Base-by-base conservation (phyloP, 208 protist genomes). In the Angomonas ambiguus region DNA sequence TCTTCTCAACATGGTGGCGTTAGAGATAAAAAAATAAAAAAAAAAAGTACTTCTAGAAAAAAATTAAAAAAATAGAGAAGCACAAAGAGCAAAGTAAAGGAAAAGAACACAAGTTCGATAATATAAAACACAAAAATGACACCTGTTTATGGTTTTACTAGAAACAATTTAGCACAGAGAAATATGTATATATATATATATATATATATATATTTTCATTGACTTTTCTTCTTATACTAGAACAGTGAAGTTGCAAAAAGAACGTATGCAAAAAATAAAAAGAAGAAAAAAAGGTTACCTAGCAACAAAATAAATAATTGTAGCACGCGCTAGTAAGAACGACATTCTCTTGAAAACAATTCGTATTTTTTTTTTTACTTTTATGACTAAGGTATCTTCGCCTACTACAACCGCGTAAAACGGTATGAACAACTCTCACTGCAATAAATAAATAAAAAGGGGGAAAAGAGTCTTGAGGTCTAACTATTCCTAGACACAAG, bases 41-140 rank as follows among this genome's bases (percentile, higher is more conserved):
- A 64, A 71, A 42, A 65, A 59, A 68, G 27, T 69, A 38, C 35
- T 28, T 33, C 71, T n/a, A 33, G 38, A 64, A 13, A 3, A 42
- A 63, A 18, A 32, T 10, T 42, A 68, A 71, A 49, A 71, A 72
- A 67, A 28, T 58, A 67, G 49, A 68, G 32, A 38, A n/a, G 49
- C 16, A 8, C 13, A n/a, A 1, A 41, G 10, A 33, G 35, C 0
- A 3, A 41, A 48, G 32, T n/a, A 70, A 25, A 65, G 55, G 18
- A 71, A 10, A 49, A 64, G 16, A 34, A 30, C 30, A 66, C 48
- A 56, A 57, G 5, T n/a, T 1, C 11, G 27, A 63, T 49, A 65
- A 41, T 2, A n/a, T 53, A 2, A 2, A 30, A 2, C 11, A 11
- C 48, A 53, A 2, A 2, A 11, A 48, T 18, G 22, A 53, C 48